Conservation (phyloP, 441 rosid species). For the Corymbia citriodora region DNA sequence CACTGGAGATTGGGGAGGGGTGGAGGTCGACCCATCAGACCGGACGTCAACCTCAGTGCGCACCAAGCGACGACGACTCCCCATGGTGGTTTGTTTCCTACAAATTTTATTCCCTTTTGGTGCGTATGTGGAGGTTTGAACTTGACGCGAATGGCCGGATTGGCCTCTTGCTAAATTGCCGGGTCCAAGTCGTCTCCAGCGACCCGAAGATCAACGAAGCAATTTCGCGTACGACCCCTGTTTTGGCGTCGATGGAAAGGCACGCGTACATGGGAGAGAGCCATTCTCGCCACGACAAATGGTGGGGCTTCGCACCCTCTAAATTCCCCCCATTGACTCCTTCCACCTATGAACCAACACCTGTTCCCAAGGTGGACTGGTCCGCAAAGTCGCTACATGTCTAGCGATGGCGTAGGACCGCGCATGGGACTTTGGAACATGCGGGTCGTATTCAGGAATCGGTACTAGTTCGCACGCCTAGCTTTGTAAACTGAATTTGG, state of each 20-base stretch:
- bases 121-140: neutral
- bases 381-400: neutral
- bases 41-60: neutral
- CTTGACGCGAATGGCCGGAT: neutral
- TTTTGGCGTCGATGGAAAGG: neutral
- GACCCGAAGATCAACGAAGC: neutral
- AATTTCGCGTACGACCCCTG: neutral
- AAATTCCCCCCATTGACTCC: neutral
- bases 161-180: neutral
- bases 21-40: neutral
- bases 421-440: rapidly evolving
- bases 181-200: neutral
- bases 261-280: neutral
- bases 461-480: neutral
- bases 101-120: neutral
- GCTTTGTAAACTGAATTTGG: neutral
- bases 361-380: neutral
- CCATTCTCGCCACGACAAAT: neutral
- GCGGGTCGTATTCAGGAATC: neutral
- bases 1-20: neutral
- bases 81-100: neutral
- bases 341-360: neutral
- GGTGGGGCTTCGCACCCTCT: neutral
- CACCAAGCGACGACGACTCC: neutral
- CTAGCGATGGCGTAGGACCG: neutral